phyloP scores from a whole-genome alignment of 768 basidiomycete genomes.

The Boletus vinaceobasis region DNA sequence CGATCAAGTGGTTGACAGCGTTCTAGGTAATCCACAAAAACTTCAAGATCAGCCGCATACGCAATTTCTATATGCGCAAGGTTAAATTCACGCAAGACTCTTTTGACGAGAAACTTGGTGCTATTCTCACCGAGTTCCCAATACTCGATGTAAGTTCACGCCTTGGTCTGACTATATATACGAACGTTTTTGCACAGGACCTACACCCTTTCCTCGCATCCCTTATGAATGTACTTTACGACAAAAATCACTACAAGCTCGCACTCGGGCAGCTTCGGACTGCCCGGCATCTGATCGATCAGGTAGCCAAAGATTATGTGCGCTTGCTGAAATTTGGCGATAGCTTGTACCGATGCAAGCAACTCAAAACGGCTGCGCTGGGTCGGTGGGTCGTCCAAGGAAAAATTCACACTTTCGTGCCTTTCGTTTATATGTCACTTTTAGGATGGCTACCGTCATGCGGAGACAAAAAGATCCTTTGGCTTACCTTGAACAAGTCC shows the following conservation, averaged over 20 bases:
- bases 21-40: slow-evolving; percentile 95
- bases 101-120: slow-evolving; percentile 92
- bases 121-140: slow-evolving; percentile 94
- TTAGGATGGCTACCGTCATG: slow-evolving; percentile 98
- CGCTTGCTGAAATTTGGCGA: slow-evolving; percentile 97
- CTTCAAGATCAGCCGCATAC: slow-evolving; percentile 98
- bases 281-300: slow-evolving; percentile 92
- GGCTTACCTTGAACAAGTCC: slow-evolving; percentile 97
- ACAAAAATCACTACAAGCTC: slow-evolving; percentile 99
- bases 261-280: slow-evolving; percentile 97
- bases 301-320: slow-evolving; percentile 95
- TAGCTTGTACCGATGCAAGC: slow-evolving; percentile 96
- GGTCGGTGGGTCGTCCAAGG: slow-evolving; percentile 71
- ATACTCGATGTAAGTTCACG: slow-evolving; percentile 80
- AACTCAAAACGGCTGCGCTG: slow-evolving; percentile 94
- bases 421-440: not conserved
- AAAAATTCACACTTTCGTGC: not conserved
- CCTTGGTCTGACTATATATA: not conserved
- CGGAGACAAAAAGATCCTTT: slow-evolving; percentile 96
- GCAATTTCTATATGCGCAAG: slow-evolving; percentile 98
- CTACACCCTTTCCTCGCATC: slow-evolving; percentile 95
- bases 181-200: slow-evolving; percentile 45
- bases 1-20: slow-evolving; percentile 1
- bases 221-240: slow-evolving; percentile 96
- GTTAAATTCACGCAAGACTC: slow-evolving; percentile 98